Base-by-base conservation (phyloP, 1,284 basidiomycete genomes). In the Ceratobasidium theobromae region DNA sequence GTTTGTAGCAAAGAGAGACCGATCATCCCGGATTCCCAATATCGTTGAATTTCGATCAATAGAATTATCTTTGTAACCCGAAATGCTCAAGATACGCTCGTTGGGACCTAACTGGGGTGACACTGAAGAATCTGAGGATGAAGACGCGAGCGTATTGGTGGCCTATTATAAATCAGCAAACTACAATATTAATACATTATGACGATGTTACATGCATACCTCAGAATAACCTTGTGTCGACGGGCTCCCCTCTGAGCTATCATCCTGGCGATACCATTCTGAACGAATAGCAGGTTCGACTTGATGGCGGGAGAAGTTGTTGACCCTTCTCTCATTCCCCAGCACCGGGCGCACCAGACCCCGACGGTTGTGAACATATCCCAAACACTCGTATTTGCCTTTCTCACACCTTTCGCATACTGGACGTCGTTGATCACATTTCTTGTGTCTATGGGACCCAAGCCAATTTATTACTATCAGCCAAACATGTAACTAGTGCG, bases 341-440 rank as follows among this genome's bases (percentile, higher is more conserved):
- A 11, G 35, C 9, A 16, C 35, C 8, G 35, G 8, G 16, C 35
- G 35, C 16, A 16, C 35, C 9, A 38, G 8, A 8, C 35, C 35
- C 16, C 35, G 8, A 8, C 16, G 35, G 23, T 51, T 51, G 48
- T 46, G 55, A 21, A 32, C 28, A 32, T 57, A 57, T 45, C 53
- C 53, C 28, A 43, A 23, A 30, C 53, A 57, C n/a, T 57, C 53
- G 18, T 27, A 27, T 11, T 45, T 30, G 53, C 53, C 53, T 38
- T 43, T 32, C 27, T 28, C 40, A 27, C 53, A 57, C 30, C 40
- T 41, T n/a, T 57, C 25, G 23, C 53, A 57, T n/a, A 18, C 27
- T 14, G 53, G 53, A 11, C 40, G 53, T 3, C 9, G 21, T 21
- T 14, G 23, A 43, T 45, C 53, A 45, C 53, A 57, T 32, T 57